Conservation (phyloP, 2,329 filamentous ascomycete species). For the Pyricularia pennisetigena region DNA sequence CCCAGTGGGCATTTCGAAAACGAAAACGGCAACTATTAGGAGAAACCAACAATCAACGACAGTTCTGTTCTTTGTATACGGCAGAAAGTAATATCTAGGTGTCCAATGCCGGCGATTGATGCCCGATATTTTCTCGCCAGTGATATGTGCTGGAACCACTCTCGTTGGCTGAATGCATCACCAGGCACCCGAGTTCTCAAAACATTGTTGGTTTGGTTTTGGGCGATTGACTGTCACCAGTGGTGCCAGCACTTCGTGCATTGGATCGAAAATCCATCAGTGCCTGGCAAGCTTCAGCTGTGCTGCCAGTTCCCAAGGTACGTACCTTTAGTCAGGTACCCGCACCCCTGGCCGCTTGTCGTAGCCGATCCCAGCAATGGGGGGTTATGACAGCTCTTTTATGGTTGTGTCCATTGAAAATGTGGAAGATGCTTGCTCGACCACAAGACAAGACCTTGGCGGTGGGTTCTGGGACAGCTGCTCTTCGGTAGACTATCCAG, state of each 20-base stretch:
- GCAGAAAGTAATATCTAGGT: neutral
- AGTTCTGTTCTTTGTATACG: neutral
- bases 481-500: neutral
- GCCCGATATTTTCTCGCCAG: neutral
- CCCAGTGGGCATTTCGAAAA: neutral
- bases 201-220: too few species aligned
- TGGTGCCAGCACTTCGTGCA: neutral
- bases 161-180: neutral
- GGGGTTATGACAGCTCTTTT: neutral
- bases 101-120: neutral
- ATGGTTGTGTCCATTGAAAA: neutral
- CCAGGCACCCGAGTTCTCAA: neutral
- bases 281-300: neutral
- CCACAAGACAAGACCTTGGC: neutral
- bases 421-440: neutral
- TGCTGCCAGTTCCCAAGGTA: neutral
- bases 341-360: neutral
- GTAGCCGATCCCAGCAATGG: too few species aligned
- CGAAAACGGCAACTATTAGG: neutral
- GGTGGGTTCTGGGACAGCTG: neutral
- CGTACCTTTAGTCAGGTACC: neutral
- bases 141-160: neutral
- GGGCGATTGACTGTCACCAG: neutral
- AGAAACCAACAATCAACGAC: neutral
- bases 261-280: neutral